Conservation (phyloP, 139 green algal species). For the Picochlorum sp. region DNA sequence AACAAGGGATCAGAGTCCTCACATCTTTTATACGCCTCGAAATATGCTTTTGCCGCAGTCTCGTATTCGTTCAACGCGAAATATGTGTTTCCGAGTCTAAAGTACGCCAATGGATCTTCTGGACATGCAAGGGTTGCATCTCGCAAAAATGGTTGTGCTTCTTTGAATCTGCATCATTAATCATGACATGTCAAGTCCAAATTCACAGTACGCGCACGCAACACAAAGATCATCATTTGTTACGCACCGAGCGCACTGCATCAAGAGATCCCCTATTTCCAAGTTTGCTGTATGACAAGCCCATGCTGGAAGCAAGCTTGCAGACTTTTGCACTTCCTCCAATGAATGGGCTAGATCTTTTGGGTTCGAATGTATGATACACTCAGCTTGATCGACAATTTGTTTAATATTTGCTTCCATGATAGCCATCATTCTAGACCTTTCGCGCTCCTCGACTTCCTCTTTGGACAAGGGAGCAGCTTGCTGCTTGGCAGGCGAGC, state of each 20-base stretch:
- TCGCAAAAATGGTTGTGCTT: constrained; percentile 36
- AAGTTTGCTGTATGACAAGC: constrained; percentile 46
- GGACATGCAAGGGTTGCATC: constrained; percentile 26
- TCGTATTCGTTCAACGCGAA: constrained; percentile 43
- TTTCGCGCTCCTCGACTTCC: background rate
- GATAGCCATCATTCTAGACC: background rate
- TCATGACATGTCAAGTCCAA: constrained; percentile 12
- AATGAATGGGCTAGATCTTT: background rate
- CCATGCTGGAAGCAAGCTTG: constrained; percentile 21
- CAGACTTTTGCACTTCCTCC: constrained; percentile 17
- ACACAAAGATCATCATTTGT: background rate
- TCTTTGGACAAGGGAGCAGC: background rate
- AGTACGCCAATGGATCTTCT: constrained; percentile 43
- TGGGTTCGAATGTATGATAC: background rate
- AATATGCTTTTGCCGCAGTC: constrained; percentile 11
- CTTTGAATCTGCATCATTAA: background rate
- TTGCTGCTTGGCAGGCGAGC: no score
- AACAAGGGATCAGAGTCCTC: constrained; percentile 14
- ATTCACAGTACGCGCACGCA: background rate
- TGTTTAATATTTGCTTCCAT: constrained; percentile 21
- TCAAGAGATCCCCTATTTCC: constrained; percentile 38
- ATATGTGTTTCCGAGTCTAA: constrained; percentile 50
- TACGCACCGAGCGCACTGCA: no score
- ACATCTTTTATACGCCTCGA: constrained; percentile 1
- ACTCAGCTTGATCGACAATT: constrained; percentile 13